Percentiles rank a stretch among this genome's conserved stretches.
Evolutionary conservation across 2,329 filamentous ascomycete species (phyloP).

Genomic region (Westerdykella sp.): DNA sequence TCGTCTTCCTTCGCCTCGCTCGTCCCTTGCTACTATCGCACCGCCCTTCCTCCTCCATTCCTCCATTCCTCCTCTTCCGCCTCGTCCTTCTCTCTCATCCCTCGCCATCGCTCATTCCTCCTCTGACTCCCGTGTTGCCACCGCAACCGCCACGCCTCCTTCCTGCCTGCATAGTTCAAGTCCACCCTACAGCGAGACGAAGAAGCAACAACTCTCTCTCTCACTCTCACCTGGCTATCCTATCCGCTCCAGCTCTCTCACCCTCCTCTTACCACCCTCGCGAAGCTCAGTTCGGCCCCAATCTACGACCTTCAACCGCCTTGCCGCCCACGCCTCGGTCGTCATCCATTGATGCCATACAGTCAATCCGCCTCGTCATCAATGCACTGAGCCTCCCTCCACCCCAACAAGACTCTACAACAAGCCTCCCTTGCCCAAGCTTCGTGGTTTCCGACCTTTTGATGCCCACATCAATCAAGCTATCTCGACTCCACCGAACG

Average conservation of each 20-base stretch:
- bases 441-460: constrained; percentile 18
- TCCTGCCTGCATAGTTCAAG: background rate
- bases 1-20: constrained; percentile 1
- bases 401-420: constrained; percentile 11
- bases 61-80: too few relatives aligned
- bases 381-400: constrained; percentile 12
- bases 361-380: constrained; percentile 16
- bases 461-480: constrained; percentile 18
- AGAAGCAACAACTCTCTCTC: too few relatives aligned
- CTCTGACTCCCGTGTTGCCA: background rate
- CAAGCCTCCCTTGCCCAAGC: constrained; percentile 9
- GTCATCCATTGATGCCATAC: constrained; percentile 32
- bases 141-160: background rate
- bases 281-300: constrained; percentile 14
- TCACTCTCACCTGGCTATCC: background rate
- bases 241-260: constrained; percentile 20
- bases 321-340: constrained; percentile 26
- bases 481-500: constrained; percentile 16
- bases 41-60: background rate
- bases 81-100: too few relatives aligned
- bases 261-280: constrained; percentile 14
- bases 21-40: background rate
- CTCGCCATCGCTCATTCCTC: background rate
- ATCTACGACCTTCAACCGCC: constrained; percentile 19
- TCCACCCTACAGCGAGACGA: background rate